Evolutionary conservation across 495 filamentous ascomycete genomes (phyloP), one percentile per base, ranked within the genome.

Genomic region (Apodospora peruviana): DNA sequence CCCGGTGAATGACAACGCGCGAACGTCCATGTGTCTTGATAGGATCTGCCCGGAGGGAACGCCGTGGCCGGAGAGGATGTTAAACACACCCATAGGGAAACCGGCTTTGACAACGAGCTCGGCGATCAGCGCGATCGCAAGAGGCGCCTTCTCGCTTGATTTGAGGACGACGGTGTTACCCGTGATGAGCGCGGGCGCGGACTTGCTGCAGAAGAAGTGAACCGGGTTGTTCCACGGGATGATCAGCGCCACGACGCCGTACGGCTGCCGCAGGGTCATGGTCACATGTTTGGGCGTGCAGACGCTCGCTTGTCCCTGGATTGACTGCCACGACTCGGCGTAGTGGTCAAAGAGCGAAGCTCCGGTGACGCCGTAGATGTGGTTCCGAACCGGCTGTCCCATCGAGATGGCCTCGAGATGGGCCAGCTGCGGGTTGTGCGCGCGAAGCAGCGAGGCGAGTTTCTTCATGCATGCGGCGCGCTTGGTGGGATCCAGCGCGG

Each of bases 171-270:
- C 68, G 0, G 88, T 88, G 63, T 96, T 96, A 10, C 91, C 89
- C 42, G 85, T 86, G 35, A 87, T 85, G 14, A 96, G 75, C 4
- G 91, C 91, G 5, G 91, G 90, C 4, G 87, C 90, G 1, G 94
- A 67, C 63, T 96, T 96, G 88, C 86, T 90, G 1, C 85, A 85
- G 1, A 89, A 84, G 85, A 95, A 95, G 19, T 72, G 75, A 4
- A 91, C 68, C 7, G 90, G 87, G 48, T 83, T 91, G 53, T 95
- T 94, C 90, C 89, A 95, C 18, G 88, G 88, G 45, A 95, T 93
- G 58, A 95, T 95, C 66, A 91, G 84, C 8, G 82, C 90, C 45
- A 89, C 91, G 2, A 97, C 91, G 47, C 91, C 91, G 49, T 94
- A 73, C 0, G 91, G 91, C 62, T 96, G 86, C 39, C 86, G 83